Base-by-base conservation (phyloP, 2,329 filamentous ascomycete species). In the Aspergillus tubingensis region DNA sequence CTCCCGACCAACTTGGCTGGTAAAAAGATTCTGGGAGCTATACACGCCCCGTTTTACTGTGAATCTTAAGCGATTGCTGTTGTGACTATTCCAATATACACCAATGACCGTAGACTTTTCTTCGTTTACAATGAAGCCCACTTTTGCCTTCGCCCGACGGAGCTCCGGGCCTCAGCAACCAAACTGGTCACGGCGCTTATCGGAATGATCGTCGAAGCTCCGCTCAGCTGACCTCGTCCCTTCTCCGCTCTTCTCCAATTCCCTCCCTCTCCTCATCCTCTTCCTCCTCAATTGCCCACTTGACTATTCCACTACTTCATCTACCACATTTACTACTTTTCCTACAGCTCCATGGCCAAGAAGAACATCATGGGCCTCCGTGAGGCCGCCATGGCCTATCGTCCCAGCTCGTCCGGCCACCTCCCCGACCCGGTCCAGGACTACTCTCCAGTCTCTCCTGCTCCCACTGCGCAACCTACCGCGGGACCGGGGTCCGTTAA, bases 341-440 rank as follows among this genome's bases (percentile, higher is more conserved):
- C 21, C 27, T 41, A 27, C 30, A 32, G 11, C 36, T 43, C 53
- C 36, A 77, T 77, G 74, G 73, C 74, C 17, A 74, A 70, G 60
- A 72, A 71, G 62, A 67, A 62, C 50, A 49, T 67, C 27, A 58
- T 68, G 30, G 69, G 63, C 48, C 67, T 73, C 32, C 71, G 72
- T 36, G 66, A 68, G 36, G 60, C 68, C 52, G 65, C 66, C 66
- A 50, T 76, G 72, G 69, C 70, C 47, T 70, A 72, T 47, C 70
- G 73, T 53, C 66, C 70, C 13, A 44, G 39, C 41, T 47, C 50
- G 17, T 67, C 67, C 44, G 68, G 63, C 36, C 69, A 69, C 55
- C 65, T 70, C 27, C 70, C 70, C 38, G 68, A 72, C 25, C 44
- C 63, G n/a, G 57, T 60, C 59, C 58, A 63, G 59, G 49, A 58